Evolutionary conservation across 148 eudicot species (phyloP), one percentile per base, ranked within the genome.

Genomic region (Simmondsia chinensis): DNA sequence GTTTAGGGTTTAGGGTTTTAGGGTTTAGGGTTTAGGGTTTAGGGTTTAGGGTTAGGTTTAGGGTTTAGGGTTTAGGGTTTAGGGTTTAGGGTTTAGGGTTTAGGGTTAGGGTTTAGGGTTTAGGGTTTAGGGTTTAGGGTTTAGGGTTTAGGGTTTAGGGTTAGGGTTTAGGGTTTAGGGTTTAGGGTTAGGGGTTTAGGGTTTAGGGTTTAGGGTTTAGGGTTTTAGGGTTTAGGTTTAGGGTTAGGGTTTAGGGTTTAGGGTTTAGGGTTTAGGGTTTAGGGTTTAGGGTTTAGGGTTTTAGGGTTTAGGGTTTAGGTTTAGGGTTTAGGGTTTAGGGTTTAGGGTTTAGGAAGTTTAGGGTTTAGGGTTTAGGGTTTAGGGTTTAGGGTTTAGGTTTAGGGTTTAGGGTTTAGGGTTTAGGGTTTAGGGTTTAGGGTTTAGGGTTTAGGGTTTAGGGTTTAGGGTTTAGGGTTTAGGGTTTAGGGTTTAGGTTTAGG

Each of bases 291-390:
- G 50, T 46, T 46, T 46, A 46, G 46, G 50, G 50, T n/a, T 46
- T 46, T 46, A 29, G 30, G 47, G 26, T 43, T 43, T 20, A 24
- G 47, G 47, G 20, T 43, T 23, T 20, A 30, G 50, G 50, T 46
- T 46, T 46, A 29, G 35, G 50, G 34, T 46, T 46, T 44, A 44
- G 50, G 35, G 50, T 46, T 46, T 32, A 17, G 23, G 43, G 43
- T 32, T 32, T 37, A 37, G 41, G 41, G 41, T 37, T 37, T 37
- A 37, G 47, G 47, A 9, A 13, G 47, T 43, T 43, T 46, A 46
- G 50, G 50, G 50, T 46, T 46, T 28, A 46, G 50, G 50, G 50
- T 46, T 46, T 46, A 46, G 50, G 50, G 50, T 46, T 46, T 46
- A 46, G 50, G 35, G 50, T 37, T 37, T 33, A 33, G 18, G 41